Conservation (phyloP, 2,329 filamentous ascomycete species). For the Sporothrix euskadiensis region DNA sequence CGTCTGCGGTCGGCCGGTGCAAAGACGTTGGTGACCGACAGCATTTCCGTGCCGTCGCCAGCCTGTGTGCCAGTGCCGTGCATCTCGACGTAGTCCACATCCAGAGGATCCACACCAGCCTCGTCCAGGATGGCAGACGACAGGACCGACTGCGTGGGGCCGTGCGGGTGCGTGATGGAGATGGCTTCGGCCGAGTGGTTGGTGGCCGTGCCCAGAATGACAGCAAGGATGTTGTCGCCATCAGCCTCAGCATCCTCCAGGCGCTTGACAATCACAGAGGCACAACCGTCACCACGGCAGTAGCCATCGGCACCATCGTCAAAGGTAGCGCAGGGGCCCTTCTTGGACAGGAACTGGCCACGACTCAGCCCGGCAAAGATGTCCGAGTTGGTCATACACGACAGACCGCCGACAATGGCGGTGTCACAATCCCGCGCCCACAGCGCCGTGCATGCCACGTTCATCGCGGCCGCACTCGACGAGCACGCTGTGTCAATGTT, state of each 20-base stretch:
- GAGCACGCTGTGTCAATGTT: constrained; percentile 79
- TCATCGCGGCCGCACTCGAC: constrained; percentile 70
- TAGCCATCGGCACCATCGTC: constrained; percentile 80
- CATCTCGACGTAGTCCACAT: constrained; percentile 84
- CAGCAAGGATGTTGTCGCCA: constrained; percentile 74
- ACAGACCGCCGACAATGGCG: constrained; percentile 75
- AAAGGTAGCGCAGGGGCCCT: constrained; percentile 76
- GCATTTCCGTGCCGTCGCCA: constrained; percentile 80
- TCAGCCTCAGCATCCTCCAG: constrained; percentile 76
- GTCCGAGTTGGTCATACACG: constrained; percentile 77
- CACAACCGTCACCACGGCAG: constrained; percentile 73
- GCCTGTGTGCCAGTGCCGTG: constrained; percentile 87
- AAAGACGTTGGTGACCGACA: constrained; percentile 64
- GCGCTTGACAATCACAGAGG: constrained; percentile 74
- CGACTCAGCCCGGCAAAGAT: constrained; percentile 74
- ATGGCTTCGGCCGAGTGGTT: constrained; percentile 81
- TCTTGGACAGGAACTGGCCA: constrained; percentile 76
- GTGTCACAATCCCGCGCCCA: constrained; percentile 78
- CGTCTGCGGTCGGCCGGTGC: constrained; percentile 51
- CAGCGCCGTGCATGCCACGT: constrained; percentile 70
- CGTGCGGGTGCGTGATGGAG: constrained; percentile 82
- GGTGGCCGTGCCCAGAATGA: constrained; percentile 72
- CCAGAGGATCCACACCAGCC: constrained; percentile 71
- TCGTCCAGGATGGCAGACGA: constrained; percentile 70
- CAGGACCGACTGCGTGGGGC: constrained; percentile 69